Base-by-base conservation (phyloP, 2,329 filamentous ascomycete genomes). In the Penicillium sp. region DNA sequence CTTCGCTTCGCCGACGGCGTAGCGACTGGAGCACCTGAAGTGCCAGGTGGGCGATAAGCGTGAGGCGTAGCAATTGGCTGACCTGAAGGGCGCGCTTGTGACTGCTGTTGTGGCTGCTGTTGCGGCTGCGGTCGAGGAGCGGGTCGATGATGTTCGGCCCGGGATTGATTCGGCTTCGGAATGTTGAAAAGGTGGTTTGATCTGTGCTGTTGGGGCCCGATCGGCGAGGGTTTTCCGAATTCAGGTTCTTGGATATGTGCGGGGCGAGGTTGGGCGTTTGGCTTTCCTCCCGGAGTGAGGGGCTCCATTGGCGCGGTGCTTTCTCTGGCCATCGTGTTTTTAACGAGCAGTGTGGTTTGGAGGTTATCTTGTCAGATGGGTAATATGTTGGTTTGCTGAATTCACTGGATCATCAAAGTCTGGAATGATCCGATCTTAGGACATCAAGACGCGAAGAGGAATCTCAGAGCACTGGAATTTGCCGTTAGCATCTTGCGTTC, bases 221-320 rank as follows among this genome's bases (percentile, higher is more conserved):
- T 71, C 16, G 83, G 81, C 59, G 82, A 85, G 2, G 84, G 76
- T 63, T 82, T 81, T 50, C 84, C 84, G 65, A 86, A 87, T 63
- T 85, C 78, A 38, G 80, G 76, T 32, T 77, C 72, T 5, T 76
- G 72, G 14, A 73, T 65, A 13, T 72, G 61, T 14, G 72, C 65
- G 31, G 72, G 64, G 37, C 66, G 67, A 18, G 68, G 52, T 35
- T 71, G 69, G 31, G 76, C 68, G 48, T 71, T 71, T 14, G 69
- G 67, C 58, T 72, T 74, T 18, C 71, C 69, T 47, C 35, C 51
- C 14, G 74, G 70, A 34, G 68, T 69, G 40, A 69, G 64, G 8
- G 71, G 68, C 48, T 71, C 67, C 46, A 69, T 68, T 13, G 76
- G 72, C 16, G 78, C 76, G 56, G 79, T 78, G 58, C 79, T 75